These are phyloP conservation scores for Candida michaelii DNA, from an alignment of 805 yeast species.

Conservation along the genomic window DNA sequence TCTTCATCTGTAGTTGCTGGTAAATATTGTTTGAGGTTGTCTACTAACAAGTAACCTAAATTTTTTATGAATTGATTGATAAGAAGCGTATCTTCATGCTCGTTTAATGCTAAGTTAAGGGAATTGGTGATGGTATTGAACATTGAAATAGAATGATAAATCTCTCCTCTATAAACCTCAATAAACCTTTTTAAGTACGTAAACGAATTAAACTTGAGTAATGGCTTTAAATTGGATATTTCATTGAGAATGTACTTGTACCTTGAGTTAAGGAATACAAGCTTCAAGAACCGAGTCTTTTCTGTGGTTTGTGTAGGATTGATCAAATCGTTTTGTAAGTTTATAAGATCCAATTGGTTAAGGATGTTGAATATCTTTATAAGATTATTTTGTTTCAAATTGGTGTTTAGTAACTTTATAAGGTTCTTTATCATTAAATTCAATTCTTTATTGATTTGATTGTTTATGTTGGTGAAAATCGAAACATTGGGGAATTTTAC, in stretches of 20 bases:
- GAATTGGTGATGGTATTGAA: slow-evolving; percentile 53
- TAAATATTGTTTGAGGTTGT: slow-evolving; percentile 24
- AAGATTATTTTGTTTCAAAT: slow-evolving; percentile 73
- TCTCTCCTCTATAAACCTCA: slow-evolving; percentile 82
- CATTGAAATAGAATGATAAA: slow-evolving; percentile 69
- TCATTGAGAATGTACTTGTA: slow-evolving; percentile 65
- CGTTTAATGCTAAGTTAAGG: slow-evolving; percentile 15
- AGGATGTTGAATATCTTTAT: slow-evolving; percentile 78
- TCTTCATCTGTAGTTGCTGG: slow-evolving; percentile 17
- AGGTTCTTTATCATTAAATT: slow-evolving; percentile 69
- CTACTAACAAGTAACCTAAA: slow-evolving; percentile 25
- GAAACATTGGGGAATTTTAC: slow-evolving; percentile 65
- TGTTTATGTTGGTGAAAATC: slow-evolving; percentile 50
- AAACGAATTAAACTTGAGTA: slow-evolving; percentile 51
- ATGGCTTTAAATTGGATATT: slow-evolving; percentile 54
- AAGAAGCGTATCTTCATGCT: slow-evolving; percentile 22
- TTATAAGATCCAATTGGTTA: slow-evolving; percentile 61
- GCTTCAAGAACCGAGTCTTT: slow-evolving; percentile 32
- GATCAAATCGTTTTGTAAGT: slow-evolving; percentile 69
- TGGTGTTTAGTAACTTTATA: slow-evolving; percentile 67
- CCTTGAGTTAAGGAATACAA: slow-evolving; percentile 67
- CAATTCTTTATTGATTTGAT: slow-evolving; percentile 54
- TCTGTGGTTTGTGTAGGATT: slow-evolving; percentile 67
- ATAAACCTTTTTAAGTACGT: slow-evolving; percentile 74
- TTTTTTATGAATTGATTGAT: slow-evolving; percentile 30